Conservation (phyloP, 305 asterid species). For the Fraxinus angustifolia region DNA sequence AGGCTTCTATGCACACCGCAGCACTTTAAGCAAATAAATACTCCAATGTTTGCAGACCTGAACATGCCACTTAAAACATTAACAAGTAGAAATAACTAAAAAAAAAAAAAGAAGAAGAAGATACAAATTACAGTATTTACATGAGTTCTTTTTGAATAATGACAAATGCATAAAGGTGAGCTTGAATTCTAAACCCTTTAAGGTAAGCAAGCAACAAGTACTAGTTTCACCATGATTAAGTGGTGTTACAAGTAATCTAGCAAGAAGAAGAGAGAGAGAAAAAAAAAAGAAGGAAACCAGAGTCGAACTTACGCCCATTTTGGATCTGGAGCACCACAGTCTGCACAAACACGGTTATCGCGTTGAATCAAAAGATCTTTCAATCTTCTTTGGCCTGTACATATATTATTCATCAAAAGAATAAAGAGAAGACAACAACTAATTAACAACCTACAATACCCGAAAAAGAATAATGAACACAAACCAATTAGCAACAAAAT, state of each 20-base stretch:
- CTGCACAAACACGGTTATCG: constrained; percentile 85
- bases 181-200: neutral
- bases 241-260: neutral
- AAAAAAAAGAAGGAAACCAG: neutral
- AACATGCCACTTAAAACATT: neutral
- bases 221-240: neutral
- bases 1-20: constrained; percentile 96
- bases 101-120: too few relatives aligned
- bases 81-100: neutral
- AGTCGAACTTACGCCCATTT: constrained; percentile 96
- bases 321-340: constrained; percentile 91
- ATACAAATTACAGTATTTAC: neutral
- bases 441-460: constrained; percentile 1
- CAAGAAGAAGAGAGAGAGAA: neutral
- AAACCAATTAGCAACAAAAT: neutral
- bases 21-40: constrained; percentile 90
- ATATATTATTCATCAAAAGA: neutral
- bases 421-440: constrained; percentile 2
- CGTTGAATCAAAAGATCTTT: constrained; percentile 69
- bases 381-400: constrained; percentile 69
- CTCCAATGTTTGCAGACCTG: constrained; percentile 97
- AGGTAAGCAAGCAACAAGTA: neutral
- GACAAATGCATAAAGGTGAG: neutral
- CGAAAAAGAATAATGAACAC: constrained; percentile 7
- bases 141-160: neutral